Conservation (phyloP, 2,329 filamentous ascomycete species). For the Ascomycota sp. region DNA sequence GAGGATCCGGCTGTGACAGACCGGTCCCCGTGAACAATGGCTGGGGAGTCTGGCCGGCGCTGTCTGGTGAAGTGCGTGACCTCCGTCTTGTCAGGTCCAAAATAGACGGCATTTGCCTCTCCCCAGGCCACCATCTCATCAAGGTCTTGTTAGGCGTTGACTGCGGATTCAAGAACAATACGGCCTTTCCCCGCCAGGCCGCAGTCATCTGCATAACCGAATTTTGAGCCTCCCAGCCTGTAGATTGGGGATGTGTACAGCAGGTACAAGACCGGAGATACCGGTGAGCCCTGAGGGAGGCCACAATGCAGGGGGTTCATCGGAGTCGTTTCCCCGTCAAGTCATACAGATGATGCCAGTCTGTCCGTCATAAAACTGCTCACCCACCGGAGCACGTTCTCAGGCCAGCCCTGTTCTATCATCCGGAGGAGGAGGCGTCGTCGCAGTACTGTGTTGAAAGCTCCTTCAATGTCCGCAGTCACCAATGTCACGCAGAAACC, state of each 20-base stretch:
- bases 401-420: slow-evolving; percentile 3
- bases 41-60: neutral
- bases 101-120: neutral
- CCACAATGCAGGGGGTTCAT: slow-evolving; percentile 2
- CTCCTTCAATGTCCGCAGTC: slow-evolving; percentile 5
- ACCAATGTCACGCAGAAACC: slow-evolving; percentile 3
- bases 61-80: neutral
- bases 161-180: neutral
- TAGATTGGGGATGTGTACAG: too few species aligned
- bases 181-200: neutral
- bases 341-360: slow-evolving; percentile 3
- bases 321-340: too few species aligned
- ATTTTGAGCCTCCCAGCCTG: too few species aligned
- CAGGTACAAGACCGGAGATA: slow-evolving; percentile 5
- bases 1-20: neutral
- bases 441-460: slow-evolving; percentile 4
- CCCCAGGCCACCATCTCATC: neutral
- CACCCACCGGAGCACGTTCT: slow-evolving; percentile 2
- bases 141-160: neutral
- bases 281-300: slow-evolving; percentile 4
- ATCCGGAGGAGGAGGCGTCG: slow-evolving; percentile 5
- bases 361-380: slow-evolving; percentile 3
- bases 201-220: neutral
- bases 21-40: neutral
- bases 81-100: neutral